Conservation (phyloP, 2,329 filamentous ascomycete species). For the Colletotrichum paranaense region DNA sequence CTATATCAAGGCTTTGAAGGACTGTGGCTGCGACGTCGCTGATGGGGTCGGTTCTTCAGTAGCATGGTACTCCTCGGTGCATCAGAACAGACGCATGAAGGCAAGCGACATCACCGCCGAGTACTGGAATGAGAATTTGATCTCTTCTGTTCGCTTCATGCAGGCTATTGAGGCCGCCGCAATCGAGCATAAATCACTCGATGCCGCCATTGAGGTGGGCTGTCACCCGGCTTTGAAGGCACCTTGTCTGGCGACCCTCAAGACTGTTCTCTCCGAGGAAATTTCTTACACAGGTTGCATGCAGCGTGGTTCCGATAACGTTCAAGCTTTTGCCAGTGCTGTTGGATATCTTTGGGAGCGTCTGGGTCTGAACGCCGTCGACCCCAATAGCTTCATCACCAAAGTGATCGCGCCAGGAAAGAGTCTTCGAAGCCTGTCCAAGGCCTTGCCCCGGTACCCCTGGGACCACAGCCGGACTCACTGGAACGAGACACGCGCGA, state of each 20-base stretch:
- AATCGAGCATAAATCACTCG: conserved; percentile 24
- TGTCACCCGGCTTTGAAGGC: conserved; percentile 53
- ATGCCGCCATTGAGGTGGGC: conserved; percentile 44
- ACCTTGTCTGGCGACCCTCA: conserved; percentile 40
- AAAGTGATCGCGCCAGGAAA: background rate
- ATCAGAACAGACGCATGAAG: background rate
- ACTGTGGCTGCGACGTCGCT: background rate
- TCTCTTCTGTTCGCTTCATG: conserved; percentile 34
- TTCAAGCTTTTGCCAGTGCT: conserved; percentile 35
- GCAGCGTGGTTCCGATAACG: conserved; percentile 35
- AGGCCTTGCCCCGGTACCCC: conserved; percentile 48
- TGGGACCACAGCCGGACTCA: conserved; percentile 51
- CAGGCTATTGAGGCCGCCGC: conserved; percentile 28
- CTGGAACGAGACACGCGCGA: conserved; percentile 42
- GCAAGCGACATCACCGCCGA: background rate
- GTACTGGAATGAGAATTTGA: background rate
- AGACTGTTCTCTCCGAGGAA: conserved; percentile 6
- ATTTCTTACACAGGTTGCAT: conserved; percentile 41
- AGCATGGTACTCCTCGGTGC: background rate
- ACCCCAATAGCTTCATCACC: background rate
- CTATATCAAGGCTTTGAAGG: background rate
- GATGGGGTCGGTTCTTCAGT: background rate
- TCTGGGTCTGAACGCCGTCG: background rate
- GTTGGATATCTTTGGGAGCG: background rate
- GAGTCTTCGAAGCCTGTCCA: too few relatives aligned